phyloP scores from a whole-genome alignment of 371 early-diverging fungal genomes.

The Mucor sp. region DNA sequence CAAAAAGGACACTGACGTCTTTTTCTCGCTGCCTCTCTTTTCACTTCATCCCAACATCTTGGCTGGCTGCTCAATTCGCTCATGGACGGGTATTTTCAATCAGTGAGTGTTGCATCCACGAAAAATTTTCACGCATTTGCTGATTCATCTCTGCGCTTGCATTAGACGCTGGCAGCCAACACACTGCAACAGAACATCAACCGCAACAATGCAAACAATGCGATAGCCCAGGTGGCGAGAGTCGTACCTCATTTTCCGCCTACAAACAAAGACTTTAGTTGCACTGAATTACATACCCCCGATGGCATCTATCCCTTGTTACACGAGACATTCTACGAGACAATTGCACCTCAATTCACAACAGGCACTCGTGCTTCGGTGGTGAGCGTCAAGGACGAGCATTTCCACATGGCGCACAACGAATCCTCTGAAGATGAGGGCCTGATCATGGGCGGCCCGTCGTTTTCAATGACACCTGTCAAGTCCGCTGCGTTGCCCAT shows the following conservation, averaged over 20 bases:
- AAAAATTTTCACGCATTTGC: neutral
- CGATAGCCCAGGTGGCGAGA: neutral
- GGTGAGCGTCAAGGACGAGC: constrained; percentile 10
- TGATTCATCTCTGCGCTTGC: neutral
- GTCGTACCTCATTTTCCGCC: constrained; percentile 38
- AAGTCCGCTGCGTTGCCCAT: constrained; percentile 43
- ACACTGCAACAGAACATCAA: constrained; percentile 17
- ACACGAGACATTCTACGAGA: constrained; percentile 52
- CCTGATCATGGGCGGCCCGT: neutral
- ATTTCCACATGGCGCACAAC: neutral
- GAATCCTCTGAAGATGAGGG: constrained; percentile 21
- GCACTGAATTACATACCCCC: constrained; percentile 51
- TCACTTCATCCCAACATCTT: neutral
- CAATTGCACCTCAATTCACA: constrained; percentile 52
- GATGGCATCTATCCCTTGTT: constrained; percentile 58
- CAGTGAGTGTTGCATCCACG: constrained; percentile 16
- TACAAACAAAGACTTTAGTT: constrained; percentile 47
- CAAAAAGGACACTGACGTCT: too few species aligned
- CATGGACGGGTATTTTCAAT: constrained; percentile 38
- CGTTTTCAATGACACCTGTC: constrained; percentile 16
- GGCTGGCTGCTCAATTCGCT: neutral
- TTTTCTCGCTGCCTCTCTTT: neutral
- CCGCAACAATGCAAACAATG: constrained; percentile 8
- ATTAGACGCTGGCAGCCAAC: constrained; percentile 23
- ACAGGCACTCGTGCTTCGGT: constrained; percentile 52